A percentile compares a stretch with the other conserved stretches of the same genome.
phyloP scores from a whole-genome alignment of 345 rosid species.

The Brassica cretica region DNA sequence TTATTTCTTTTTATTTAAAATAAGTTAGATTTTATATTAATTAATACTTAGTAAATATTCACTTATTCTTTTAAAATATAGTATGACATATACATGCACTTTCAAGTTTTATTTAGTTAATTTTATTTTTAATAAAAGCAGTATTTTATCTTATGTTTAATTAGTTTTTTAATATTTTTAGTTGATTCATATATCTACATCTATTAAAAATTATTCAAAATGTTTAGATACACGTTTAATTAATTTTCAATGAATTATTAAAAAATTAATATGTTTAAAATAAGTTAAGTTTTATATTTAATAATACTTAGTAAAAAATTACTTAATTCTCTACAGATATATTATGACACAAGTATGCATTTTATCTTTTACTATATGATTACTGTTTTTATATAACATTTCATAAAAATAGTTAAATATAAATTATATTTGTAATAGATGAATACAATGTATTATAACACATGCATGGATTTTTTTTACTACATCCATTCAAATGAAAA shows the following conservation, averaged over 20 bases:
- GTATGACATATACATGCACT: neutral
- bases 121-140: neutral
- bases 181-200: neutral
- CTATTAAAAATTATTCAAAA: too few relatives aligned
- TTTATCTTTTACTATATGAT: neutral
- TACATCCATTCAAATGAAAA: neutral
- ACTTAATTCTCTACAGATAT: neutral
- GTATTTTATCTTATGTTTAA: neutral
- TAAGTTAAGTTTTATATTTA: too few relatives aligned
- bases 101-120: neutral
- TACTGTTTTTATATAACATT: neutral
- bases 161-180: too few relatives aligned
- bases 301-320: neutral
- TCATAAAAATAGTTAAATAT: neutral
- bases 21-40: too few relatives aligned
- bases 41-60: neutral
- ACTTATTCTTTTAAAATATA: too few relatives aligned
- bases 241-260: neutral
- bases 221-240: neutral
- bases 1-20: too few relatives aligned
- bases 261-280: too few relatives aligned
- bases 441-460: neutral
- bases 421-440: neutral
- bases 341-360: neutral
- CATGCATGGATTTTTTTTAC: neutral